Evolutionary conservation across 2,329 filamentous ascomycete species (phyloP), one percentile per base, ranked within the genome.

Genomic region (Gaeumannomyces tritici): DNA sequence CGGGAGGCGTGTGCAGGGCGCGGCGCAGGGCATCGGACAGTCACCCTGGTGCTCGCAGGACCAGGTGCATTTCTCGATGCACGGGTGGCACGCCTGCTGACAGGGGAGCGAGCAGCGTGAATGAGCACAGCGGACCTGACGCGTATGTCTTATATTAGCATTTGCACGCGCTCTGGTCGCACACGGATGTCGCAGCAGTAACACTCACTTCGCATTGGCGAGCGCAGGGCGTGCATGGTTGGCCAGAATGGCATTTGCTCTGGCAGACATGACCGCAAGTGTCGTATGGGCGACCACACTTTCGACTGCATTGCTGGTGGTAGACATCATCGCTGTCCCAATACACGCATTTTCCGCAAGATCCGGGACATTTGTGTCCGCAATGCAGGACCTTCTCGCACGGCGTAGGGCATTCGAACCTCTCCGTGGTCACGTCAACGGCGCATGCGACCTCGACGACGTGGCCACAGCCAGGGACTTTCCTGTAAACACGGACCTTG

Each of bases 1-100:
- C 1, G 88, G 89, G 0, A 89, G 68, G 73, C 84, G 81, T 65
- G 89, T 77, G 69, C 88, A 91, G 0, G 88, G 87, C 0, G 82
- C 87, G 0, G 85, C 85, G 64, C 88, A 90, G 2, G 83, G 83
- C 76, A 85, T 77, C 0, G 71, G 71, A 61, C 79, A 83, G 2
- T 56, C 12, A 0, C 66, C 64, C n/a, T 65, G 63, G n/a, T 69
- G 69, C 21, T 64, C 65, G 51, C 66, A 66, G 7, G 60, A 60
- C 63, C 65, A 68, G 7, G 62, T 55, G 28, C 65, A 68, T 9
- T 24, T 47, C 29, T 69, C 67, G 35, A 66, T 65, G 55, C 67
- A 69, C 6, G 67, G 67, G 1, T 62, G 57, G 33, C 67, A 68
- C 11, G 66, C 62, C 33, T 66, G 60, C 28, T 62, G 55, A 55